phyloP scores from a whole-genome alignment of 768 basidiomycete genomes.

The Boletus edulis region DNA sequence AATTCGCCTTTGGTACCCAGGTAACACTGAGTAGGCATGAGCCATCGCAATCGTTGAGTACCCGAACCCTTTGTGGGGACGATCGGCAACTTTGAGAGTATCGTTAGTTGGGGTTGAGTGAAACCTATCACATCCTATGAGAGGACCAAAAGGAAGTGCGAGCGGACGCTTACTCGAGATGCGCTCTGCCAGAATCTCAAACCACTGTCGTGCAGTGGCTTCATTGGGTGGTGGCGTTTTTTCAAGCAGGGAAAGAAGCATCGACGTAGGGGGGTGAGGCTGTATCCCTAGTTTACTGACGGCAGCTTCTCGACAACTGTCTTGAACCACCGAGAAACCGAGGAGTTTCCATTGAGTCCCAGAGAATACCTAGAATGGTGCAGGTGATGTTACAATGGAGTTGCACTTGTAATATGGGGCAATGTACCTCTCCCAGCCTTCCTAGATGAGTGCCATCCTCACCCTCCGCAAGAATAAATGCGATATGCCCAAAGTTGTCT shows the following conservation, averaged over 20 bases:
- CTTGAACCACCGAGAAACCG: conserved; percentile 73
- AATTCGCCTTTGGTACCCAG: conserved; percentile 58
- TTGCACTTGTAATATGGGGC: no score
- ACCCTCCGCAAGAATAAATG: conserved; percentile 77
- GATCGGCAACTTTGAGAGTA: conserved; percentile 57
- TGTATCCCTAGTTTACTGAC: conserved; percentile 63
- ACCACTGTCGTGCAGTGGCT: conserved; percentile 60
- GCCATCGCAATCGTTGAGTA: conserved; percentile 38
- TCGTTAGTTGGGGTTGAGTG: conserved; percentile 48
- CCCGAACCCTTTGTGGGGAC: conserved; percentile 55
- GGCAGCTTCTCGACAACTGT: conserved; percentile 49
- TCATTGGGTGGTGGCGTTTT: conserved; percentile 56
- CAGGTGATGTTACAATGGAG: not conserved
- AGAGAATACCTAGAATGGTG: conserved; percentile 58
- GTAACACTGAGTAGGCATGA: conserved; percentile 68
- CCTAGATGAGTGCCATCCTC: conserved; percentile 53
- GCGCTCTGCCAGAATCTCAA: conserved; percentile 62
- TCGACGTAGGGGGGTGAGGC: conserved; percentile 62
- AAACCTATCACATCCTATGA: conserved; percentile 47
- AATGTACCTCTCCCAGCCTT: conserved; percentile 53
- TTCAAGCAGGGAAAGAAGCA: conserved; percentile 58
- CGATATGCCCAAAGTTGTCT: conserved; percentile 49
- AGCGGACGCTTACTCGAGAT: conserved; percentile 48
- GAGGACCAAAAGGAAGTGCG: not conserved
- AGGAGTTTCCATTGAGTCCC: conserved; percentile 64